These are phyloP conservation scores for Aspergillus fischeri DNA, from an alignment of 2,329 filamentous ascomycete genomes.

Conservation along the genomic window DNA sequence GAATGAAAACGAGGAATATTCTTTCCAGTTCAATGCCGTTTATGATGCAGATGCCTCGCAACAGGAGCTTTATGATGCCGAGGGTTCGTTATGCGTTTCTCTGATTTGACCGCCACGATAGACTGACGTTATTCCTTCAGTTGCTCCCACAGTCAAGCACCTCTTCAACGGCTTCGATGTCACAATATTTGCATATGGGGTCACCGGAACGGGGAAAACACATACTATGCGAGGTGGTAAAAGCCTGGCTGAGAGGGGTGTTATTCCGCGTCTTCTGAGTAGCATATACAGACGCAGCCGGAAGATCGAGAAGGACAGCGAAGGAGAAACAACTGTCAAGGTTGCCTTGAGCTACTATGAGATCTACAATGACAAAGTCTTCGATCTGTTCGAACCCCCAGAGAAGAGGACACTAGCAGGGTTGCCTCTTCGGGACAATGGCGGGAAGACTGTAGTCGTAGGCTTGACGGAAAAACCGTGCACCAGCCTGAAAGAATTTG, in stretches of 20 bases:
- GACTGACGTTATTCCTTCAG: constrained; percentile 46
- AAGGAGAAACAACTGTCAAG: constrained; percentile 64
- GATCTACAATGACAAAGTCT: constrained; percentile 96
- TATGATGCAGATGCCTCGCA: constrained; percentile 78
- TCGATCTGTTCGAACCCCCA: constrained; percentile 79
- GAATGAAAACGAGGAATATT: constrained; percentile 85
- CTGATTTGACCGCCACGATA: constrained; percentile 1
- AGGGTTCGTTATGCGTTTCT: constrained; percentile 58
- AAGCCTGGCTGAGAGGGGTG: constrained; percentile 77
- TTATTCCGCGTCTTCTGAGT: constrained; percentile 81
- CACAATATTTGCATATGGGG: constrained; percentile 88
- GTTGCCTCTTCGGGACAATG: constrained; percentile 77
- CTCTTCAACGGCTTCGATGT: constrained; percentile 81
- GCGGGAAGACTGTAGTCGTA: constrained; percentile 81
- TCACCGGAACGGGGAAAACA: constrained; percentile 90
- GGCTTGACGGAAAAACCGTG: constrained; percentile 80
- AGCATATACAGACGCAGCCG: constrained; percentile 79
- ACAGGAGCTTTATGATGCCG: constrained; percentile 80
- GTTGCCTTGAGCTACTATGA: constrained; percentile 89
- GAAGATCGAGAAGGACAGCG: constrained; percentile 77
- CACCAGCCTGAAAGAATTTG: constrained; percentile 82
- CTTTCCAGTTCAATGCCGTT: constrained; percentile 90
- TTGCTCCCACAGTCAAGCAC: constrained; percentile 83
- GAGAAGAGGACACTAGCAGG: constrained; percentile 82
- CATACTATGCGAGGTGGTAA: constrained; percentile 93